Conservation (phyloP, 2,329 filamentous ascomycete species). For the Catunica adiposa region DNA sequence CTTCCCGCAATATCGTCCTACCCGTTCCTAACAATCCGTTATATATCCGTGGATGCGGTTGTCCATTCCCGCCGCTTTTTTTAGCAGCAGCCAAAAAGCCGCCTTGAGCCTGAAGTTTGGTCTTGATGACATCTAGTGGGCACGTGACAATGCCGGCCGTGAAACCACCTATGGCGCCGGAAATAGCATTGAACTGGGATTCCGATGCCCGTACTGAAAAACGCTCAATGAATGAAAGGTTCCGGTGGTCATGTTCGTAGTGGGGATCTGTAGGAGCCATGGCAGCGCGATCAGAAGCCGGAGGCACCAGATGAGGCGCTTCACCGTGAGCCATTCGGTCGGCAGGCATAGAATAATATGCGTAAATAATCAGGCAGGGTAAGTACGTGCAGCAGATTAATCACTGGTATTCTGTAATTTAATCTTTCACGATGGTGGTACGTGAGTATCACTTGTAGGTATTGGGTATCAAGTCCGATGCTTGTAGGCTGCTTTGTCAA, state of each 20-base stretch:
- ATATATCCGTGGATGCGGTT: slow-evolving; percentile 48
- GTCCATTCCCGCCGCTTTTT: slow-evolving; percentile 26
- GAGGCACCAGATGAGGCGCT: slow-evolving; percentile 11
- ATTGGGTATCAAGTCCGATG: slow-evolving; percentile 1
- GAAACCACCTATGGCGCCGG: slow-evolving; percentile 77
- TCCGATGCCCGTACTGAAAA: slow-evolving; percentile 42
- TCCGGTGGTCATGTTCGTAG: slow-evolving; percentile 27
- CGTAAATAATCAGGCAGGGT: not conserved
- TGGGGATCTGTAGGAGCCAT: slow-evolving; percentile 17
- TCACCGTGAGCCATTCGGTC: slow-evolving; percentile 14
- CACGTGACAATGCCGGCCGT: slow-evolving; percentile 90
- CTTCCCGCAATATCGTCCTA: slow-evolving; percentile 68
- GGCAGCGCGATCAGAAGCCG: slow-evolving; percentile 11
- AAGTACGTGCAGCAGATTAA: not conserved
- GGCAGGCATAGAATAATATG: not conserved
- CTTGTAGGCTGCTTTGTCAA: not conserved
- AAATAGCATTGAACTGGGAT: slow-evolving; percentile 61
- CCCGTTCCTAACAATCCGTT: slow-evolving; percentile 77
- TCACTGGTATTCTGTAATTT: not conserved
- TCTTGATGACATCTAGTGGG: slow-evolving; percentile 97
- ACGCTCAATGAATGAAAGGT: slow-evolving; percentile 32
- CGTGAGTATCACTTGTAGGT: not conserved
- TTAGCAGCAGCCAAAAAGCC: slow-evolving; percentile 38
- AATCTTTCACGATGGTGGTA: not conserved
- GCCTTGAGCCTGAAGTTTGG: slow-evolving; percentile 89